A percentile compares a stretch with the other conserved stretches of the same genome.
Evolutionary conservation across 768 basidiomycete species (phyloP).

Genomic region (Pisolithus microcarpus): DNA sequence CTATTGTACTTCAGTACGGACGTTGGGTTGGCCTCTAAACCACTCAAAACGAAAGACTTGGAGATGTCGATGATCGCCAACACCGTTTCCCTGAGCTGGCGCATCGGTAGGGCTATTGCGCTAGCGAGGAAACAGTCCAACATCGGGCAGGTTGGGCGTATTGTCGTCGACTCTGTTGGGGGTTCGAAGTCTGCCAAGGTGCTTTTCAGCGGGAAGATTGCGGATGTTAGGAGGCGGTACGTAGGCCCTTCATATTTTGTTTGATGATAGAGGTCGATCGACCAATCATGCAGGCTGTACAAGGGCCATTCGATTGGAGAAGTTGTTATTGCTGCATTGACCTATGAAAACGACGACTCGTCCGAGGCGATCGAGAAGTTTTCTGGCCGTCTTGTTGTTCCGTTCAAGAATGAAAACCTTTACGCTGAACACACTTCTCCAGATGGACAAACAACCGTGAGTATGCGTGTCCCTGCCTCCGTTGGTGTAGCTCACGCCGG

Average conservation of each 20-base stretch:
- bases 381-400: constrained; percentile 36
- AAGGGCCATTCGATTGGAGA: constrained; percentile 37
- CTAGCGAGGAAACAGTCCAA: constrained; percentile 42
- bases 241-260: not conserved
- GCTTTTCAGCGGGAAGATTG: constrained; percentile 56
- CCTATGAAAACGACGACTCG: constrained; percentile 20
- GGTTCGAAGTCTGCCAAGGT: constrained; percentile 30
- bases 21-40: constrained; percentile 38
- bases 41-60: constrained; percentile 31
- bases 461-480: not conserved
- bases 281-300: constrained; percentile 14
- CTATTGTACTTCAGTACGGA: constrained; percentile 24
- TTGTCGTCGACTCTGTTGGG: constrained; percentile 31
- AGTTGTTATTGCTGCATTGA: constrained; percentile 24
- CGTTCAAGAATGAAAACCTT: constrained; percentile 60
- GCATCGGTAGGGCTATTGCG: constrained; percentile 52
- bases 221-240: constrained; percentile 38
- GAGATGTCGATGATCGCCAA: constrained; percentile 39
- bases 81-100: constrained; percentile 55
- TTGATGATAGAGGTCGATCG: not conserved
- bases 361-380: constrained; percentile 21
- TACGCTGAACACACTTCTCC: constrained; percentile 36
- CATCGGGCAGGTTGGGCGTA: constrained; percentile 30
- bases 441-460: constrained; percentile 21
- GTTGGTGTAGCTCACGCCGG: not conserved